These are phyloP conservation scores for Powellomyces hirtus DNA, from an alignment of 192 early-diverging fungal genomes.

Conservation along the genomic window DNA sequence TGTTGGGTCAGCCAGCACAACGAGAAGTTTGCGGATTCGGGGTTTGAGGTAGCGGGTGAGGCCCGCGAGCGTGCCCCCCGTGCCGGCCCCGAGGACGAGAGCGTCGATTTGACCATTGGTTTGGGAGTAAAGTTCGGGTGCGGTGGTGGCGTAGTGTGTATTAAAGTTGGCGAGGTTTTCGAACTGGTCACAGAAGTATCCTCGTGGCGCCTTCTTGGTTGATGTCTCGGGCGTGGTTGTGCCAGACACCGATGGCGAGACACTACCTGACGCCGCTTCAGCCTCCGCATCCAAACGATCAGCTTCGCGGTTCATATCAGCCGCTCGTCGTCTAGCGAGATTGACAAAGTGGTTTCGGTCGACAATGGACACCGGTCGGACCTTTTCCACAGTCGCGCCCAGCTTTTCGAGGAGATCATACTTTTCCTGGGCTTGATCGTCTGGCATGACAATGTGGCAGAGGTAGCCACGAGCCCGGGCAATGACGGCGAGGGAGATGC, in stretches of 20 bases:
- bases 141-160: slow-evolving; percentile 77
- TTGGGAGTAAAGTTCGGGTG: slow-evolving; percentile 83
- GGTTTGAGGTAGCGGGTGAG: slow-evolving; percentile 81
- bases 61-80: slow-evolving; percentile 92
- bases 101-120: slow-evolving; percentile 66
- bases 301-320: slow-evolving; percentile 53
- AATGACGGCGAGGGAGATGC: slow-evolving; percentile 91
- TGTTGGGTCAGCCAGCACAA: slow-evolving; percentile 85
- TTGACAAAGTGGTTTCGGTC: slow-evolving; percentile 92
- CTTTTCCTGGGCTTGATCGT: slow-evolving; percentile 90
- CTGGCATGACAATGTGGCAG: slow-evolving; percentile 95
- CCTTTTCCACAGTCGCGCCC: slow-evolving; percentile 87
- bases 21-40: slow-evolving; percentile 53
- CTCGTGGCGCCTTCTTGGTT: slow-evolving; percentile 39
- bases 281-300: neutral
- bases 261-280: neutral
- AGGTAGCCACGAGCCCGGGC: slow-evolving; percentile 85
- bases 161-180: slow-evolving; percentile 85
- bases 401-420: slow-evolving; percentile 77
- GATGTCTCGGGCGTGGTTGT: neutral
- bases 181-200: slow-evolving; percentile 91
- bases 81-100: slow-evolving; percentile 68
- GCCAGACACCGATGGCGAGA: neutral
- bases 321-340: slow-evolving; percentile 73
- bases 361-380: slow-evolving; percentile 86